A percentile compares a stretch with the other conserved stretches of the same genome.
Conservation (phyloP, 225 moss, liverwort and hornwort species). For the Antitrichia curtipendula region DNA sequence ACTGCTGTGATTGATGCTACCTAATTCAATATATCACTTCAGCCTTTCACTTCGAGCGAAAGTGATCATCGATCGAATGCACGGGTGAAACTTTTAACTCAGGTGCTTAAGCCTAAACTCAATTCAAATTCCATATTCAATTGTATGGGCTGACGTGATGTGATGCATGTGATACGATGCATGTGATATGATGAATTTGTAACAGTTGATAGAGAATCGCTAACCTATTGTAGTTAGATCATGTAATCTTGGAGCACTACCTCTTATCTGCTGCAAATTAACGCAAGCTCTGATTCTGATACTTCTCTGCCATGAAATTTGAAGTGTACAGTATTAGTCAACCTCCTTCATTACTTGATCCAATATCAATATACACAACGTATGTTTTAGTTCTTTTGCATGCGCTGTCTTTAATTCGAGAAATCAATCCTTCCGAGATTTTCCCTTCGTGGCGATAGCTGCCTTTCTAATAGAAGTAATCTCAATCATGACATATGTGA, state of each 20-base stretch:
- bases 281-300: background rate
- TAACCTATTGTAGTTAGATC: background rate
- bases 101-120: constrained; percentile 7
- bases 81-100: background rate
- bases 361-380: background rate
- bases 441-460: background rate
- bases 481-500: background rate
- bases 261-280: background rate
- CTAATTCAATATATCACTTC: background rate
- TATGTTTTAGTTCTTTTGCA: background rate
- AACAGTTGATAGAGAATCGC: background rate
- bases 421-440: background rate
- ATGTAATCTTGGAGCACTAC: background rate
- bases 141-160: background rate
- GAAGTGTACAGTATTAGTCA: background rate
- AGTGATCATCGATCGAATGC: background rate
- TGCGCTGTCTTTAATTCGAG: background rate
- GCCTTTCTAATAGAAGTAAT: background rate
- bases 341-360: background rate
- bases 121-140: background rate
- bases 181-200: background rate
- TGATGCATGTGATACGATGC: background rate
- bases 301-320: background rate
- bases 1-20: background rate
- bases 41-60: background rate